Conservation (phyloP, 2,329 filamentous ascomycete species). For the Botrytis hyacinthi region DNA sequence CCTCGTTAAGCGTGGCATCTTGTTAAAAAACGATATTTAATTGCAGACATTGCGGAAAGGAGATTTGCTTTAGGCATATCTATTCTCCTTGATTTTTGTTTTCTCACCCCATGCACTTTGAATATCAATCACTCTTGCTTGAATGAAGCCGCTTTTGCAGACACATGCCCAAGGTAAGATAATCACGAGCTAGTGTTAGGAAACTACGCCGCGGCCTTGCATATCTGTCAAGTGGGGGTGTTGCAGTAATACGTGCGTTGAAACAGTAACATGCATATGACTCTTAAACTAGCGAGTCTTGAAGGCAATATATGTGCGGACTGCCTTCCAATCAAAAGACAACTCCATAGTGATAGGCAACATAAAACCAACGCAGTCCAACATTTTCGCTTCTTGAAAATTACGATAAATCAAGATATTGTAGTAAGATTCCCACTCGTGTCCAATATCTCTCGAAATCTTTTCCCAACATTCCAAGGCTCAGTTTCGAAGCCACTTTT, state of each 20-base stretch:
- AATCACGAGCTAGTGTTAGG: neutral
- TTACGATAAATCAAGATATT: neutral
- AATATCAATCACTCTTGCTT: neutral
- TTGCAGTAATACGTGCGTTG: neutral
- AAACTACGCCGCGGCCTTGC: neutral
- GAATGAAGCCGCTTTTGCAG: neutral
- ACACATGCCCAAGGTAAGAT: neutral
- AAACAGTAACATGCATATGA: neutral
- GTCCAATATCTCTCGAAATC: too few relatives aligned
- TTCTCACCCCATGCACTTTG: neutral
- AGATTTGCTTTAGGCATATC: neutral
- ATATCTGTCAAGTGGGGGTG: neutral
- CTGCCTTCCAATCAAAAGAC: neutral
- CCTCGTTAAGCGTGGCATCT: constrained; percentile 1
- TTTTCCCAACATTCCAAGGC: too few relatives aligned
- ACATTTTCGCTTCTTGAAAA: neutral
- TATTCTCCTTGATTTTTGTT: neutral
- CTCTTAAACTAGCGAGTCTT: neutral
- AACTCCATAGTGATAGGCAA: neutral
- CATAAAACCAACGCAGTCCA: neutral
- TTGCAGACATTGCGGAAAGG: neutral
- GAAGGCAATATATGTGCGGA: neutral
- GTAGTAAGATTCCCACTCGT: neutral
- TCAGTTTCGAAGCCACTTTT: neutral
- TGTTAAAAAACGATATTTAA: neutral